These are phyloP conservation scores for Dispira simplex DNA, from an alignment of 192 early-diverging fungal genomes.

Conservation along the genomic window DNA sequence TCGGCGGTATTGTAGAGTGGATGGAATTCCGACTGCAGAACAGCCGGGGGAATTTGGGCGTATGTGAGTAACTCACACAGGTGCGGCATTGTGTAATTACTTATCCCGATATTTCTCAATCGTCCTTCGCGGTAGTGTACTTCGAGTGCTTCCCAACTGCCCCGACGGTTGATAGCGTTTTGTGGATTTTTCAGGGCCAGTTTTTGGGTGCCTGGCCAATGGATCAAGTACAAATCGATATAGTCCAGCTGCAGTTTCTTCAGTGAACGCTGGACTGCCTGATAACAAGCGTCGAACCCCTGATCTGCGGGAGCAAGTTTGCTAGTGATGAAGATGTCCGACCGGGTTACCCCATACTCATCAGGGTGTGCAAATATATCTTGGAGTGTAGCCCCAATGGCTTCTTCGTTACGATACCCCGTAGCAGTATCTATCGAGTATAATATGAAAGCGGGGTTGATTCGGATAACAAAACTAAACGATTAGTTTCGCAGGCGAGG, in stretches of 20 bases:
- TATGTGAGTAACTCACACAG: conserved; percentile 37
- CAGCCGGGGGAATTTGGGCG: conserved; percentile 39
- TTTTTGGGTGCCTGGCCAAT: conserved; percentile 41
- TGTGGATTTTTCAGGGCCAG: conserved; percentile 2
- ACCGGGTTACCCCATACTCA: conserved; percentile 26
- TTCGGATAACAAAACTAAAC: neutral
- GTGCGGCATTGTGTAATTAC: conserved; percentile 47
- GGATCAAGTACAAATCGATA: conserved; percentile 59
- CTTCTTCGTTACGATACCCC: conserved; percentile 46
- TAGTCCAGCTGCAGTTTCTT: conserved; percentile 44
- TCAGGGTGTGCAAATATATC: conserved; percentile 24
- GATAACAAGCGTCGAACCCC: conserved; percentile 36
- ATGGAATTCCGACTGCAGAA: conserved; percentile 59
- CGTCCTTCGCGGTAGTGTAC: conserved; percentile 36
- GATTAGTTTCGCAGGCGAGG: neutral
- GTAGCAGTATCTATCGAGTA: conserved; percentile 38
- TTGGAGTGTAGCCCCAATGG: conserved; percentile 33
- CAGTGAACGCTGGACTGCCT: conserved; percentile 38
- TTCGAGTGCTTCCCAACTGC: conserved; percentile 48
- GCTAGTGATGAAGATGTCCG: conserved; percentile 53
- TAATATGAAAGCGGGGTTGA: neutral
- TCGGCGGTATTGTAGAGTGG: conserved; percentile 40
- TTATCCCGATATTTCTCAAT: conserved; percentile 50
- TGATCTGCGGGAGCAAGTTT: conserved; percentile 58
- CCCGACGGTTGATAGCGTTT: conserved; percentile 32